phyloP scores from a whole-genome alignment of 208 protist genomes.

The Wallacemonas sp. region DNA sequence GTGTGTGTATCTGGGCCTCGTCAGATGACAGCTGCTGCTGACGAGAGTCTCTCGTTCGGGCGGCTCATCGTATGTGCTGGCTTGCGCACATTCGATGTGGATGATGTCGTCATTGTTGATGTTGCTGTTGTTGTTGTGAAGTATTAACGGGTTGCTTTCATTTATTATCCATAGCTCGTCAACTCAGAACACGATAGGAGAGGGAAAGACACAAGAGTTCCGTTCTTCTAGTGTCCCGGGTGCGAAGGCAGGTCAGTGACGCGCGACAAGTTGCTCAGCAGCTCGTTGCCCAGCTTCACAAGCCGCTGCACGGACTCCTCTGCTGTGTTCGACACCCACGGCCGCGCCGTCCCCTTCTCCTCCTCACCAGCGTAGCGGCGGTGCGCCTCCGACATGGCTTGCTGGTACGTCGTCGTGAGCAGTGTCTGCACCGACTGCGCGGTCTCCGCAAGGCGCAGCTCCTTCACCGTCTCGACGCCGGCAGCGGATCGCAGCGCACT shows the following conservation, averaged over 20 bases:
- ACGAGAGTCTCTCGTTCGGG: no score
- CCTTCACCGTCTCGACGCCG: conserved; percentile 37
- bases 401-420: conserved; percentile 31
- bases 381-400: conserved; percentile 24
- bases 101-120: no score
- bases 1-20: no score
- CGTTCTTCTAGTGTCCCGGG: neutral
- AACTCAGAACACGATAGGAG: no score
- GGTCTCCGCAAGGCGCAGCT: conserved; percentile 43
- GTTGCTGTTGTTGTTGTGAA: no score
- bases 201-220: neutral
- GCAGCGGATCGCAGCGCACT: conserved; percentile 50
- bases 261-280: conserved; percentile 37
- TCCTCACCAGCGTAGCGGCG: conserved; percentile 15
- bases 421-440: conserved; percentile 38
- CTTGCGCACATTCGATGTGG: no score
- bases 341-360: conserved; percentile 5
- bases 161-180: no score
- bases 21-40: no score
- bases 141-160: no score
- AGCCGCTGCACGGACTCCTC: conserved; percentile 55
- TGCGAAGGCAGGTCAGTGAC: neutral
- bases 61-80: no score
- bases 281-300: conserved; percentile 41
- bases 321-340: conserved; percentile 50